Evolutionary conservation across 306 rosid genomes (phyloP).

Genomic region (Vigna radiata): DNA sequence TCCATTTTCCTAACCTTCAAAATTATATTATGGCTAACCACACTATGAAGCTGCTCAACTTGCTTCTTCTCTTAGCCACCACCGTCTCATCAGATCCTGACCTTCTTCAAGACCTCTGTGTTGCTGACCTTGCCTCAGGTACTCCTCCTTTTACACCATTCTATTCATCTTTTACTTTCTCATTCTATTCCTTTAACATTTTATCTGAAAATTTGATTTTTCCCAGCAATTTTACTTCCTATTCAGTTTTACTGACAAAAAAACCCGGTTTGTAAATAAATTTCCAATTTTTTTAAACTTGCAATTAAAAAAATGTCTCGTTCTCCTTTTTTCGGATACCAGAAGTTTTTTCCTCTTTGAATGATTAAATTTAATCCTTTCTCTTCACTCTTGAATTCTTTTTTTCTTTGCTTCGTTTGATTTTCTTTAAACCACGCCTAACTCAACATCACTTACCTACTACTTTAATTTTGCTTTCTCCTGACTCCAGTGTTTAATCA

Average conservation of each 20-base stretch:
- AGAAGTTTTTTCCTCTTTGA: background rate
- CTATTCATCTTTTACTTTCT: background rate
- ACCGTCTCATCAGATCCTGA: slow-evolving; percentile 75
- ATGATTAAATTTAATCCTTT: background rate
- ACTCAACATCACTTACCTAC: slow-evolving; percentile 25
- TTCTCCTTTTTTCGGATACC: background rate
- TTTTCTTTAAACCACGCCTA: slow-evolving; percentile 16
- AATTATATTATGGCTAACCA: background rate
- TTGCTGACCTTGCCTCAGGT: slow-evolving; percentile 81
- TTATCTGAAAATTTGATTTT: background rate
- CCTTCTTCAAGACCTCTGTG: slow-evolving; percentile 87
- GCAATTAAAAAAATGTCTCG: background rate
- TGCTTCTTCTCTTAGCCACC: slow-evolving; percentile 48
- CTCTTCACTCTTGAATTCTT: background rate
- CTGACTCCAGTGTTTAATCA: slow-evolving; percentile 36
- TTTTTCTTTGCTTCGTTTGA: background rate
- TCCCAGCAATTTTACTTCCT: background rate
- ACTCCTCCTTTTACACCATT: slow-evolving; percentile 23
- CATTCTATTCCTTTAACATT: background rate
- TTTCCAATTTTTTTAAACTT: background rate
- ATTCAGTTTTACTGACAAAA: background rate
- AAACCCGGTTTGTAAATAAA: background rate
- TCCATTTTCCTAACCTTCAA: slow-evolving; percentile 1
- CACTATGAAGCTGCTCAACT: slow-evolving; percentile 46
- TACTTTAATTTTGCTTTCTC: slow-evolving; percentile 39